Evolutionary conservation across 2,329 filamentous ascomycete species (phyloP).

Genomic region (Colletotrichum noveboracense): DNA sequence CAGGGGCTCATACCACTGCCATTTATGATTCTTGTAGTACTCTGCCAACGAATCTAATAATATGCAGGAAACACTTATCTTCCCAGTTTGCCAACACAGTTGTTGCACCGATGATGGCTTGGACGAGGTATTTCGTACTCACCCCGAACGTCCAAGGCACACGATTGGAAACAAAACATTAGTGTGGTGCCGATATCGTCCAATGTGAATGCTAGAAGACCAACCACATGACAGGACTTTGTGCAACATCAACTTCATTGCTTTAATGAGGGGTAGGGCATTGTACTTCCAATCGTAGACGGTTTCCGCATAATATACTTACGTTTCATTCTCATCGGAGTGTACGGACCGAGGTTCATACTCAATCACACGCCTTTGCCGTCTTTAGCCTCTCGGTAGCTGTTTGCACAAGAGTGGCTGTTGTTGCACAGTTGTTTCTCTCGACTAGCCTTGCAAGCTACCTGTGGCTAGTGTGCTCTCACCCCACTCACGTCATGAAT

Average conservation of each 20-base stretch:
- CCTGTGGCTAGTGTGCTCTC: background rate
- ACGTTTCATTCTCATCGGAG: background rate
- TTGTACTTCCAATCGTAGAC: background rate
- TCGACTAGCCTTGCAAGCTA: accelerated
- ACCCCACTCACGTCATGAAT: background rate
- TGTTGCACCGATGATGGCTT: background rate
- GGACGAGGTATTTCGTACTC: background rate
- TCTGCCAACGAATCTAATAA: background rate
- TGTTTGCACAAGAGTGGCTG: background rate
- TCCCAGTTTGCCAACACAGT: background rate
- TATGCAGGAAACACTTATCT: background rate
- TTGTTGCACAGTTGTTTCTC: background rate
- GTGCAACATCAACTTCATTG: background rate
- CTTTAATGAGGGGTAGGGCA: background rate
- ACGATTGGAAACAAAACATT: background rate
- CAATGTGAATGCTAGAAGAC: background rate
- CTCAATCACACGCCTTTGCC: background rate
- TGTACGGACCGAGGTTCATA: background rate
- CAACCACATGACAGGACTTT: background rate
- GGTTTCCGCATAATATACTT: background rate
- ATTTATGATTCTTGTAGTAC: background rate
- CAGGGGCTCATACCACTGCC: background rate
- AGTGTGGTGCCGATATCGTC: background rate
- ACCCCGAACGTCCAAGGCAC: background rate
- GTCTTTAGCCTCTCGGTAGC: background rate